These are phyloP conservation scores for Guyanaporus albipodus DNA, from an alignment of 768 basidiomycete species.

Conservation along the genomic window DNA sequence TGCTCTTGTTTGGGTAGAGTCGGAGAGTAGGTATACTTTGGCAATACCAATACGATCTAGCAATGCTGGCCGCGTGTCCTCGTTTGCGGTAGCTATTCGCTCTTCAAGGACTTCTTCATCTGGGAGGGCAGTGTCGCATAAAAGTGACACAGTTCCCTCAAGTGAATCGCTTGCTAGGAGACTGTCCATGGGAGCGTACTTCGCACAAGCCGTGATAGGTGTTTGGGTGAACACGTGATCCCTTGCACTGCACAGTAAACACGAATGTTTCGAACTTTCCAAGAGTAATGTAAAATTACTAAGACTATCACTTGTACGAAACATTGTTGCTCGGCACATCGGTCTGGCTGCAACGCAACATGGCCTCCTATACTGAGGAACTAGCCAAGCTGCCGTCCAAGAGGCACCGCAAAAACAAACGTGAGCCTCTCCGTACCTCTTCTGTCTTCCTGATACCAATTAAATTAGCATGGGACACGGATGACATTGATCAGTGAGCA, in stretches of 20 bases:
- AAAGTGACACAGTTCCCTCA: slow-evolving; percentile 36
- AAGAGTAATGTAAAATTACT: too few species aligned
- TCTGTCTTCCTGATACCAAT: slow-evolving; percentile 13
- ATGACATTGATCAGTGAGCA: slow-evolving; percentile 96
- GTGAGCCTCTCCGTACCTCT: slow-evolving; percentile 44
- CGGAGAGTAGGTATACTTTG: slow-evolving; percentile 77
- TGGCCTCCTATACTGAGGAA: slow-evolving; percentile 32
- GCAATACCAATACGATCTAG: slow-evolving; percentile 66
- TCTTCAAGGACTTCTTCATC: slow-evolving; percentile 49
- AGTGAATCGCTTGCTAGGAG: slow-evolving; percentile 33
- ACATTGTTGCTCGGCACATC: too few species aligned
- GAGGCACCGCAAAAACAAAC: slow-evolving; percentile 90
- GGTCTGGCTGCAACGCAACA: too few species aligned
- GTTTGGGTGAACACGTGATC: slow-evolving; percentile 20
- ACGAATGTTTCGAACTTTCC: too few species aligned
- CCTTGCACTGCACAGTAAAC: too few species aligned
- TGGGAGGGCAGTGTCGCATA: slow-evolving; percentile 52
- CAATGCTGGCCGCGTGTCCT: slow-evolving; percentile 32
- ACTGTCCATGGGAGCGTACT: slow-evolving; percentile 46
- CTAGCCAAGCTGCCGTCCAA: slow-evolving; percentile 75
- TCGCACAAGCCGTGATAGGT: too few species aligned
- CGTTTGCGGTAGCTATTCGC: slow-evolving; percentile 29
- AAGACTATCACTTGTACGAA: too few species aligned
- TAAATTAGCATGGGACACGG: slow-evolving; percentile 91
- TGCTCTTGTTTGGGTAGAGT: slow-evolving; percentile 52